phyloP scores from a whole-genome alignment of 176 grass and related monocot species.

The Oropetium thomaeum region DNA sequence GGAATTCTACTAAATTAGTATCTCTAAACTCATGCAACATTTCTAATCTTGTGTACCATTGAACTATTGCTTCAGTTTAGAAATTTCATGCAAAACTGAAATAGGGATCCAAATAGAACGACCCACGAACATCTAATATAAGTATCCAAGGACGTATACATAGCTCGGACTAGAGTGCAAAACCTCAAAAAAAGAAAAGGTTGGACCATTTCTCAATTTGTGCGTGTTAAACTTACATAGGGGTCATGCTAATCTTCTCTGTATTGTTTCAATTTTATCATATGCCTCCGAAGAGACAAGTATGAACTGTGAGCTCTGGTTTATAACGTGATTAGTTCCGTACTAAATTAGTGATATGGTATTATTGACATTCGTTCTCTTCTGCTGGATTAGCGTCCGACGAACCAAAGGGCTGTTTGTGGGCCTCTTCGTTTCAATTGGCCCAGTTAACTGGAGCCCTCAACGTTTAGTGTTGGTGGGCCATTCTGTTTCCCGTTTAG shows the following conservation, averaged over 20 bases:
- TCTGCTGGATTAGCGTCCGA: neutral
- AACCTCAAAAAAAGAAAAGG: neutral
- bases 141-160: neutral
- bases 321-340: neutral
- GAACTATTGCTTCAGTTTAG: too few relatives aligned
- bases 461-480: neutral
- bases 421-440: neutral
- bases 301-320: fast-evolving
- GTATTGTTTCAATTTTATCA: slow-evolving; percentile 1
- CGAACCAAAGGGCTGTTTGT: neutral
- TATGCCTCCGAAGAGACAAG: neutral
- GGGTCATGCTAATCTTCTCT: slow-evolving; percentile 21
- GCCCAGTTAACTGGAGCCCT: neutral
- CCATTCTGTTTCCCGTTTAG: neutral
- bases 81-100: neutral
- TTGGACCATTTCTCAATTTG: slow-evolving; percentile 21
- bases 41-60: too few relatives aligned
- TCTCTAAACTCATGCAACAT: too few relatives aligned
- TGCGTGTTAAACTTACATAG: slow-evolving; percentile 16
- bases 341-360: neutral
- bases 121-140: neutral
- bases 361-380: neutral
- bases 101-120: too few relatives aligned
- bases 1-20: too few relatives aligned
- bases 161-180: neutral